Evolutionary conservation across 345 rosid species (phyloP).

Genomic region (Linum lewisii): DNA sequence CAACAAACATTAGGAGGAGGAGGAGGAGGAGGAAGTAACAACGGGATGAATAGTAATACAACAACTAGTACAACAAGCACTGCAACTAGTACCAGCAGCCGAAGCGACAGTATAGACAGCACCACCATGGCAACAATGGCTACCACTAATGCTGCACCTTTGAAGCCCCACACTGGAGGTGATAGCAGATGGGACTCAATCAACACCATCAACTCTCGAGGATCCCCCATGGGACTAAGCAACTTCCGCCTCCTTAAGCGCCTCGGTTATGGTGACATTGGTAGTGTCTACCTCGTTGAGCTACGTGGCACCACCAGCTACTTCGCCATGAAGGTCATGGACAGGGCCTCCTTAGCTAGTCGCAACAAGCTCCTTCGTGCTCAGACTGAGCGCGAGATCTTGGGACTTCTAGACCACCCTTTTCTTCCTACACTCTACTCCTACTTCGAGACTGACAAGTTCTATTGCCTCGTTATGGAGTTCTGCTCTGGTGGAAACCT

Average conservation of each 20-base stretch:
- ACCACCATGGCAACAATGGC: neutral
- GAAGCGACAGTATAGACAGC: constrained; percentile 68
- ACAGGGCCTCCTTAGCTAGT: constrained; percentile 65
- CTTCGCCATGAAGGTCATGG: constrained; percentile 55
- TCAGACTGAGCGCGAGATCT: neutral
- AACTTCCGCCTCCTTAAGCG: constrained; percentile 75
- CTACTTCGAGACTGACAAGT: constrained; percentile 5
- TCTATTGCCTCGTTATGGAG: constrained; percentile 5
- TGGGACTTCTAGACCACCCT: constrained; percentile 2
- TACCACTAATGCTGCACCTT: constrained; percentile 23
- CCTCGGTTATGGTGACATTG: constrained; percentile 86
- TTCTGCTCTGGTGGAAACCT: constrained; percentile 1
- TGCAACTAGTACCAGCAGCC: constrained; percentile 14
- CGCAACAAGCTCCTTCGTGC: constrained; percentile 65
- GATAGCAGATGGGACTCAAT: constrained; percentile 85
- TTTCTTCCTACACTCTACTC: constrained; percentile 1
- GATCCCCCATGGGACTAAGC: constrained; percentile 46
- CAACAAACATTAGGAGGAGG: too few species aligned
- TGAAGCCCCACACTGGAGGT: constrained; percentile 87
- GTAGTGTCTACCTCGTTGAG: constrained; percentile 39
- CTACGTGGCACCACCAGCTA: constrained; percentile 56
- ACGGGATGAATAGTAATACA: constrained; percentile 7
- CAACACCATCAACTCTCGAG: constrained; percentile 33
- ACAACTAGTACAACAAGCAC: constrained; percentile 2
- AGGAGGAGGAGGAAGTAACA: constrained; percentile 18